These are phyloP conservation scores for Talaromyces wortmannii DNA, from an alignment of 495 filamentous ascomycete genomes.

Conservation along the genomic window DNA sequence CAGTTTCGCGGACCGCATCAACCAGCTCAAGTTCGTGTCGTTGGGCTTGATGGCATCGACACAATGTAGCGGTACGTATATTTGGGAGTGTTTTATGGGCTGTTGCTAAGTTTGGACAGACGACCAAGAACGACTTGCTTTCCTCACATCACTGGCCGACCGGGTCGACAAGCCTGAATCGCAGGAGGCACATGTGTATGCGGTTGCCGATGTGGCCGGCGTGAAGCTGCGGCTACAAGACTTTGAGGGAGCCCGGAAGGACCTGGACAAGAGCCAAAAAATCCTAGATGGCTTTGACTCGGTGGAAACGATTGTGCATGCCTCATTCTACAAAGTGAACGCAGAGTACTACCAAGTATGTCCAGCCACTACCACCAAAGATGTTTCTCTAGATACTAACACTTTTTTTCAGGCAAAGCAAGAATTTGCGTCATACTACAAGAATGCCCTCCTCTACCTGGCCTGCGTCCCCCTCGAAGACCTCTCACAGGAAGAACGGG, in stretches of 20 bases:
- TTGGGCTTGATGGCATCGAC: conserved; percentile 80
- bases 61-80: conserved; percentile 63
- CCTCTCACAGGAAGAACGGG: conserved; percentile 64
- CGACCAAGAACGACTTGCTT: conserved; percentile 78
- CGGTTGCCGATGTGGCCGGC: conserved; percentile 80
- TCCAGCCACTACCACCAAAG: too few species aligned
- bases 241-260: conserved; percentile 68
- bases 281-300: conserved; percentile 89
- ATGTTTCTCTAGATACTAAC: too few species aligned
- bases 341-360: conserved; percentile 85
- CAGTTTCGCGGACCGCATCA: conserved; percentile 96
- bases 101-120: conserved; percentile 39
- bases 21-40: conserved; percentile 92
- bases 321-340: conserved; percentile 92
- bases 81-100: background rate
- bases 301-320: conserved; percentile 94
- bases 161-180: conserved; percentile 89
- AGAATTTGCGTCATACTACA: conserved; percentile 94
- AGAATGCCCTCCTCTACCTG: conserved; percentile 94
- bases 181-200: conserved; percentile 95
- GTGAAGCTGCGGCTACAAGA: conserved; percentile 76
- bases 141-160: conserved; percentile 74
- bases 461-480: conserved; percentile 84
- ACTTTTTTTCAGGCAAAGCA: conserved; percentile 53
- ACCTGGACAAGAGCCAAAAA: conserved; percentile 79